Evolutionary conservation across 108 stramenopile genomes (phyloP), one percentile per base, ranked within the genome.

Genomic region (Aurantiochytrium sp.): DNA sequence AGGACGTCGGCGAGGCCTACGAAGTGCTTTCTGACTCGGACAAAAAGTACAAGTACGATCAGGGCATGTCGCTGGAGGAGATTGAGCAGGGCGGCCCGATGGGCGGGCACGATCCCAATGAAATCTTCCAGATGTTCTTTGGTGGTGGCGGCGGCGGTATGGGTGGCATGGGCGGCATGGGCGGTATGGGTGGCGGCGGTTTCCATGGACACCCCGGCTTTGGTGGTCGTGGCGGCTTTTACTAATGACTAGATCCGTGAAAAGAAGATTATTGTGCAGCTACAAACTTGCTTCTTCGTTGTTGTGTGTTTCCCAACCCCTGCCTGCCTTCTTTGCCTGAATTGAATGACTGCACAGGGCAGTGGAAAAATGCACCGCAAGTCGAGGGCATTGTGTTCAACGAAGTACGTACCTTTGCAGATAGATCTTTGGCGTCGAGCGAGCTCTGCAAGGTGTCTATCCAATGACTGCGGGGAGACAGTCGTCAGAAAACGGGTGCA

Each of bases 61-160:
- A 87, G 55, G 92, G 92, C 21, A 5, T 73, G 19, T 89, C 91
- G n/a, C 35, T 89, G 23, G 92, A 92, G 45, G 88, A 90, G 71
- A n/a, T 90, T 29, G 90, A 91, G 25, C 88, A 91, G 35, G 76
- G 76, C 51, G 76, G 76, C 45, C 93, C 95, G 57, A 93, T 94
- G 72, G 91, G 90, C 35, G 97, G 96, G 44, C 94, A 97, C 4
- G 93, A 91, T 69, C 97, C 98, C 4, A 96, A 97, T 90, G 97
- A 97, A 87, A 97, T 98, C 72, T 98, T 98, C 88, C 97, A 97
- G 89, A 97, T 97, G 97, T 98, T 98, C 90, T 98, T 98, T 91
- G 96, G 96, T 42, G 96, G 96, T 2, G 60, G 53, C 25, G 55
- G 12, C 19, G 92, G 90, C 29, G 90, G 92, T 53, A 88, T 89